Evolutionary conservation across 2,329 filamentous ascomycete genomes (phyloP).

Genomic region (Penicillium italicum): DNA sequence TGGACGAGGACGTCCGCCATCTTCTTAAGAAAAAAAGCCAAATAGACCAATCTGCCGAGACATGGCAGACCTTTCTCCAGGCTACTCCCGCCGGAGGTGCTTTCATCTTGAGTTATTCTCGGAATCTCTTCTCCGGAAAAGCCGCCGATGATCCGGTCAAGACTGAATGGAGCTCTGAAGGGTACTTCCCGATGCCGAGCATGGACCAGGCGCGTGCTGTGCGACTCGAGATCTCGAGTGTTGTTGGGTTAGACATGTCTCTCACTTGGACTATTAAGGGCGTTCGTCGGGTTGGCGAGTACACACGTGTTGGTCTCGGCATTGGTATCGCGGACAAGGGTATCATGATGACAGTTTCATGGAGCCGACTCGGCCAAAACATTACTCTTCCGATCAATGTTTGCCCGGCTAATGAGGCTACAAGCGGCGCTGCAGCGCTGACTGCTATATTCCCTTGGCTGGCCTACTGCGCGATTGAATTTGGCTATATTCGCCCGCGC

Average conservation of each 20-base stretch:
- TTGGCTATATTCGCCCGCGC: slow-evolving; percentile 40
- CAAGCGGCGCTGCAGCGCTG: slow-evolving; percentile 33
- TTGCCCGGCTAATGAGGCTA: slow-evolving; percentile 34
- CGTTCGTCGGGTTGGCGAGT: slow-evolving; percentile 36
- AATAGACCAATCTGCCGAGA: slow-evolving; percentile 28
- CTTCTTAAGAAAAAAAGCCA: slow-evolving; percentile 15
- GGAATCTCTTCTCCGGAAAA: slow-evolving; percentile 39
- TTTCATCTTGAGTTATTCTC: slow-evolving; percentile 35
- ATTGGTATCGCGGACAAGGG: slow-evolving; percentile 38
- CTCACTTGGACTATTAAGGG: slow-evolving; percentile 37
- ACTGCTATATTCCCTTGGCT: slow-evolving; percentile 40
- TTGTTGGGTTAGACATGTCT: slow-evolving; percentile 27
- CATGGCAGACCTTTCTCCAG: slow-evolving; percentile 33
- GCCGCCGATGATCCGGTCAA: slow-evolving; percentile 30
- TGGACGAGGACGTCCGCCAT: slow-evolving; percentile 12
- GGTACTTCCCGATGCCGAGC: slow-evolving; percentile 33
- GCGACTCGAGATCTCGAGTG: slow-evolving; percentile 33
- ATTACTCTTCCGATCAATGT: slow-evolving; percentile 40
- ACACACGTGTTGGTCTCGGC: slow-evolving; percentile 40
- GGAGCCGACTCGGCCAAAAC: slow-evolving; percentile 41
- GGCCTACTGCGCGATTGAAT: slow-evolving; percentile 42
- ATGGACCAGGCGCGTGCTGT: slow-evolving; percentile 32
- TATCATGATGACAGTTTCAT: slow-evolving; percentile 38
- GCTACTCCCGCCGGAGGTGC: slow-evolving; percentile 29
- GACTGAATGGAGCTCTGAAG: slow-evolving; percentile 43